Evolutionary conservation across 2,329 filamentous ascomycete genomes (phyloP).

Genomic region (Aspergillus sp.): DNA sequence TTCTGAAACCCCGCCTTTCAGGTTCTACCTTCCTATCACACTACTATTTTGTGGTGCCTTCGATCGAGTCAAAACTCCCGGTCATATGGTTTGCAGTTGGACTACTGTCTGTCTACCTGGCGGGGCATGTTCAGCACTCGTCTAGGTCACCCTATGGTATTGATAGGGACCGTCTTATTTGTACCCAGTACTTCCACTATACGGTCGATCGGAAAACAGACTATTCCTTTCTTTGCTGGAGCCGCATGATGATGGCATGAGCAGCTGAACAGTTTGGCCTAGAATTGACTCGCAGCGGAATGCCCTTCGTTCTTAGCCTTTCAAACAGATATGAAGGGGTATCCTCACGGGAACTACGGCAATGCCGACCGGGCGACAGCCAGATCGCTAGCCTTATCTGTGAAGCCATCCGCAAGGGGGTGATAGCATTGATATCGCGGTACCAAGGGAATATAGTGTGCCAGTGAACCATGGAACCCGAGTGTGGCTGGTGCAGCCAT

Average conservation of each 20-base stretch:
- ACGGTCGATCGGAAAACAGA: background rate
- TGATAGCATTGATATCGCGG: background rate
- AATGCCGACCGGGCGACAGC: background rate
- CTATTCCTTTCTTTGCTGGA: background rate
- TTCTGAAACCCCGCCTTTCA: constrained; percentile 16
- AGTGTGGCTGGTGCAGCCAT: background rate
- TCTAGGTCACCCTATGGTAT: no score
- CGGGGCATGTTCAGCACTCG: background rate
- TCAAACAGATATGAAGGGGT: background rate
- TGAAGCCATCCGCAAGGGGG: background rate
- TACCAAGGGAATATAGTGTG: background rate
- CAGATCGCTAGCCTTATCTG: constrained; percentile 2
- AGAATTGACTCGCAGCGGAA: background rate
- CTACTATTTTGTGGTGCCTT: background rate
- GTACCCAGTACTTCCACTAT: background rate
- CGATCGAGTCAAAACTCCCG: background rate
- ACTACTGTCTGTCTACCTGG: background rate
- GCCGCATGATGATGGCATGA: background rate
- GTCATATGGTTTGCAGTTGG: constrained; percentile 2
- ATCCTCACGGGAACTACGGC: background rate
- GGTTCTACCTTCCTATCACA: background rate
- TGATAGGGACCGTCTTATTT: no score
- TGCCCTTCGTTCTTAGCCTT: background rate
- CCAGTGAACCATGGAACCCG: background rate
- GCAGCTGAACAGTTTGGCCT: background rate